Evolutionary conservation across 345 rosid genomes (phyloP).

Genomic region (Carallia brachiata): DNA sequence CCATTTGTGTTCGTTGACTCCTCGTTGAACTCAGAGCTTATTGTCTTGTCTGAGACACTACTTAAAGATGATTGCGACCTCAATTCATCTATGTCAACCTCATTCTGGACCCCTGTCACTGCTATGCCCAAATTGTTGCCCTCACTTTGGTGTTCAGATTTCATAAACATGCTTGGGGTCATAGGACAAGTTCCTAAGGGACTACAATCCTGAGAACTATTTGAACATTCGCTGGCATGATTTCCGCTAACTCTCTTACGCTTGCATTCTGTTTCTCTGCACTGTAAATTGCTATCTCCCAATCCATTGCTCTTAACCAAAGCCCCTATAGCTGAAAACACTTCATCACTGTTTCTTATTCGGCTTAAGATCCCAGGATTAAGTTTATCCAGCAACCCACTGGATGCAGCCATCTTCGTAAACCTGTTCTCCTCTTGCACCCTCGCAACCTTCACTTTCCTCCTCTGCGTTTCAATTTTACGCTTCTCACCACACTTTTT

Average conservation of each 20-base stretch:
- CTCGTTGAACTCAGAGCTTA: background rate
- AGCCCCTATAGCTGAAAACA: constrained; percentile 2
- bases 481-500: background rate
- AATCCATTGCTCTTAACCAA: background rate
- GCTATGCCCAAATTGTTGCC: background rate
- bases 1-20: background rate
- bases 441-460: background rate
- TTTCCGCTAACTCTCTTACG: background rate
- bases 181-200: background rate
- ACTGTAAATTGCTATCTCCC: background rate
- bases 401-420: constrained; percentile 2
- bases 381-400: constrained; percentile 15
- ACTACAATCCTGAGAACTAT: background rate
- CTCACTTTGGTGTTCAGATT: background rate
- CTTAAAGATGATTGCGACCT: background rate
- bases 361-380: constrained; percentile 20
- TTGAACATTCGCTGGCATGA: background rate
- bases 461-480: background rate
- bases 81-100: constrained; percentile 4
- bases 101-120: background rate
- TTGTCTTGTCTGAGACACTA: background rate
- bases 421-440: background rate
- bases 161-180: background rate
- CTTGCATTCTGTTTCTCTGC: background rate
- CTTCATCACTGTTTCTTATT: constrained; percentile 14